Evolutionary conservation across 768 basidiomycete genomes (phyloP), one percentile per base, ranked within the genome.

Genomic region (Cystofilobasidium bisporidii): DNA sequence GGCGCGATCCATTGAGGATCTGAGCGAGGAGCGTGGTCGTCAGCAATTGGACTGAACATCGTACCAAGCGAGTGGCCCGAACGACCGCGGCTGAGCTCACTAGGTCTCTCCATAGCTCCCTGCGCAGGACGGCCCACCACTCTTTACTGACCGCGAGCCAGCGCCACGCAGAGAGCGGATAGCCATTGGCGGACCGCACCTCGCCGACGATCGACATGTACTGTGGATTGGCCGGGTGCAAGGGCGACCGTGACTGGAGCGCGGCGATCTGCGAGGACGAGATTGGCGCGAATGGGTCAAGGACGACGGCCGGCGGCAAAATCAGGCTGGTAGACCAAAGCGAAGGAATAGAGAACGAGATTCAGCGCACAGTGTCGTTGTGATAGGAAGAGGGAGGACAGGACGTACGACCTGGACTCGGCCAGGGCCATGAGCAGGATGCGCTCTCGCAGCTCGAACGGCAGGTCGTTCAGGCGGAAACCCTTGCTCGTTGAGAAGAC

Each of bases 341-440:
- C n/a, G n/a, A n/a, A 41, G n/a, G 1, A 33, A n/a, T 11, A 2
- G 26, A n/a, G 28, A 9, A 30, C 8, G 28, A 6, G 12, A 2
- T 26, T 32, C 28, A 56, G 53, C 26, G 4, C 53, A 22, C 40
- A n/a, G n/a, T n/a, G n/a, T n/a, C n/a, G n/a, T n/a, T 10, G 48
- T 24, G 30, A 57, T 41, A 30, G 36, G 38, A 22, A 22, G 38
- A 26, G 18, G 47, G 17, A 2, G 1, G 30, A 53, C 10, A 9
- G n/a, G 0, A 64, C 67, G 28, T 2, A 69, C 63, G 32, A 28
- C 9, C 63, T 30, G 1, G 58, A 64, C 26, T 53, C 68, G 3
- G 47, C 71, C 45, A 75, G 38, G 12, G 75, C 75, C 63, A 72
- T 69, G 41, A 72, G 63, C 1, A 75, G 32, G 36, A 75, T 75